phyloP scores from a whole-genome alignment of 1,284 basidiomycete species.

The Malassezia vespertilionis region DNA sequence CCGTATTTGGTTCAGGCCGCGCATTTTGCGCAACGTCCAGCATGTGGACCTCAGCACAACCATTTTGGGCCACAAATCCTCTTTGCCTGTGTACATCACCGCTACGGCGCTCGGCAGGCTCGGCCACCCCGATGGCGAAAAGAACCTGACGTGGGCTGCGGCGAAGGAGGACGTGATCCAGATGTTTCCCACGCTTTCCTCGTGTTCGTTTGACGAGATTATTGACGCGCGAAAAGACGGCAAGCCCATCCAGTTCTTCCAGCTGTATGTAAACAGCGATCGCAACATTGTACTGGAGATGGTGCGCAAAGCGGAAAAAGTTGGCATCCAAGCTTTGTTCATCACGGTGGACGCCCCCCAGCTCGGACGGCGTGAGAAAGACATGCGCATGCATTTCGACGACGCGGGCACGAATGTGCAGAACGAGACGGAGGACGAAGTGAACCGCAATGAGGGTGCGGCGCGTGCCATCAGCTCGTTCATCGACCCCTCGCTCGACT shows the following conservation, averaged over 20 bases:
- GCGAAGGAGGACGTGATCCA: constrained; percentile 66
- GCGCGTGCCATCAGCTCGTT: constrained; percentile 51
- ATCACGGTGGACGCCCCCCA: constrained; percentile 81
- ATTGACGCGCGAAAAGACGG: constrained; percentile 54
- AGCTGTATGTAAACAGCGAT: constrained; percentile 71
- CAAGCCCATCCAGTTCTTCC: constrained; percentile 51
- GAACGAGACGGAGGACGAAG: constrained; percentile 33
- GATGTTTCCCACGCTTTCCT: constrained; percentile 48
- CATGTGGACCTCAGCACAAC: constrained; percentile 58
- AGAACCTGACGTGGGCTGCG: constrained; percentile 70
- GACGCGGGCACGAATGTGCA: constrained; percentile 47
- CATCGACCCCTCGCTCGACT: constrained; percentile 51
- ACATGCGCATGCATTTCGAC: constrained; percentile 50
- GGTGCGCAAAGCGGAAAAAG: constrained; percentile 59
- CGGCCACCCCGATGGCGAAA: constrained; percentile 82
- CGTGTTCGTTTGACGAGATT: constrained; percentile 57
- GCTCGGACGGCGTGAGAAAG: constrained; percentile 72
- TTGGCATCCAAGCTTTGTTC: constrained; percentile 70
- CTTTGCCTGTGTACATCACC: constrained; percentile 57
- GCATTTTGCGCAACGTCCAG: constrained; percentile 71
- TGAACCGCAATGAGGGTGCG: constrained; percentile 30
- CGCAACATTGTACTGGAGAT: constrained; percentile 61
- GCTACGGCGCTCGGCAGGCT: constrained; percentile 79
- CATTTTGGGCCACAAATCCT: constrained; percentile 17
- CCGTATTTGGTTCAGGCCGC: constrained; percentile 87